phyloP scores from a whole-genome alignment of 345 rosid species.

The Brassica cretica region DNA sequence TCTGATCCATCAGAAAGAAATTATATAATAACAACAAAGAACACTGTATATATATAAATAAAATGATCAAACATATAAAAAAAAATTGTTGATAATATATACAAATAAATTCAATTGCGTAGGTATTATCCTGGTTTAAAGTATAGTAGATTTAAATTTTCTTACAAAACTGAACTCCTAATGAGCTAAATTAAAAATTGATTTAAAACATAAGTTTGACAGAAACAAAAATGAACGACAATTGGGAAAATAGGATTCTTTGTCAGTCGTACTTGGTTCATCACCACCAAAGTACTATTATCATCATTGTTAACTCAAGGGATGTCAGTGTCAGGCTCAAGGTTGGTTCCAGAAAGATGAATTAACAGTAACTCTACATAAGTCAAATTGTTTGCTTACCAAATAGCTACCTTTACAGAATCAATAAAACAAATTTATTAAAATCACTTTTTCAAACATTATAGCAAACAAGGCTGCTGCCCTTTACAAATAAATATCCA shows the following conservation, averaged over 20 bases:
- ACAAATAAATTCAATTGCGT: too few species aligned
- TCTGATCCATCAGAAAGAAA: too few species aligned
- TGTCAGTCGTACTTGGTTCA: not conserved
- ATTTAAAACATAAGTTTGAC: too few species aligned
- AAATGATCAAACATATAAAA: not conserved
- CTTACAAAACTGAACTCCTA: not conserved
- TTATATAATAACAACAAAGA: too few species aligned
- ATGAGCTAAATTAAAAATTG: too few species aligned
- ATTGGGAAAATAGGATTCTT: not conserved
- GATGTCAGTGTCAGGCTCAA: constrained; percentile 9
- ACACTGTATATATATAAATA: too few species aligned
- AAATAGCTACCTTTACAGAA: constrained; percentile 7
- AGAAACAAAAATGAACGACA: too few species aligned
- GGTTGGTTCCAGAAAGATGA: not conserved
- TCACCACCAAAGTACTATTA: not conserved
- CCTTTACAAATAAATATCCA: too few species aligned
- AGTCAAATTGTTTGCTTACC: constrained; percentile 32
- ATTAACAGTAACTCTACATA: not conserved
- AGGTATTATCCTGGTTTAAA: too few species aligned
- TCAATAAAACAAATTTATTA: not conserved
- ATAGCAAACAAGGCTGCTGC: not conserved
- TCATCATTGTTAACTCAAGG: not conserved
- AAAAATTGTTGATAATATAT: too few species aligned
- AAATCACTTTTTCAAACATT: not conserved
- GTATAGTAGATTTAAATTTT: not conserved